Evolutionary conservation across 2,329 filamentous ascomycete genomes (phyloP), one percentile per base, ranked within the genome.

Genomic region (Chaetomium olivaceum): DNA sequence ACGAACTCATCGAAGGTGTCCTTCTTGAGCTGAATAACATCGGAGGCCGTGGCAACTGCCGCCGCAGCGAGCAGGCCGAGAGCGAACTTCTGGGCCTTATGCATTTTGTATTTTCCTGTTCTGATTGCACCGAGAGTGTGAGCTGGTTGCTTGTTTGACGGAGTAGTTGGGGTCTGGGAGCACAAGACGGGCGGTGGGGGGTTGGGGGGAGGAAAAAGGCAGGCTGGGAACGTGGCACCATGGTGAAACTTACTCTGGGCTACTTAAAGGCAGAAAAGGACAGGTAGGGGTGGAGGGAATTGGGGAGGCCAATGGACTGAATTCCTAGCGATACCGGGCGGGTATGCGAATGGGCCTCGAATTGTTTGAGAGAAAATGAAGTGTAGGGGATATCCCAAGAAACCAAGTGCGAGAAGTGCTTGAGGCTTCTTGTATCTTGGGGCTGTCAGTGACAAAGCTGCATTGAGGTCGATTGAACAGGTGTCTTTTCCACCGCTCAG

Each of bases 1-100:
- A 99, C 83, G 80, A 97, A 99, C 68, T 89, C 86, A 72, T 91
- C 85, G 79, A 99, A 99, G 71, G 86, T 92, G 76, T 94, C 92
- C 79, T 89, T 89, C 80, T 91, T 96, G 71, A 99, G 84, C 72
- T 92, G 87, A 74, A 87, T 80, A 70, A 99, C 95, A 77, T 98
- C 93, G 56, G 92, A 96, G 58, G 88, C 85, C 69, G 86, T 83
- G 73, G 86, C 89, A 71, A 83, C 78, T 71, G 83, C 83, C 67
- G 85, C 83, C 67, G 82, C 79, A 70, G 83, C 83, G 72, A 87
- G 76, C 73, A 86, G 80, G 80, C 83, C 81, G 72, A 81, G 79
- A 73, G 83, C 80, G 69, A 86, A 73, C 72, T 78, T 80, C 76
- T 82, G 82, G 73, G 80, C 77, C 67, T 69, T 69, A 68, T 80